These are phyloP conservation scores for Eutrema yunnanense DNA, from an alignment of 345 rosid species.

Conservation along the genomic window DNA sequence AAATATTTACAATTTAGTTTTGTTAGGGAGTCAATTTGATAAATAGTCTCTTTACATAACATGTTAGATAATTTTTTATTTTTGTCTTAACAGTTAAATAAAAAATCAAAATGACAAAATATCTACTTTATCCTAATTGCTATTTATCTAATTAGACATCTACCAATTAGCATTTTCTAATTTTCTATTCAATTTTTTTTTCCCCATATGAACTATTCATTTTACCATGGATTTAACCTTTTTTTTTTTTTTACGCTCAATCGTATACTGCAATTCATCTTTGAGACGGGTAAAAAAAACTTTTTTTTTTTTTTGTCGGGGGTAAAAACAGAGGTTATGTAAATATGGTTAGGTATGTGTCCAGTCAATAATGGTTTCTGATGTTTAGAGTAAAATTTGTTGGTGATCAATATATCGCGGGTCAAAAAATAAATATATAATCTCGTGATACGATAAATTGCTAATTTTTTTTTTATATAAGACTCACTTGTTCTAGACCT, in stretches of 20 bases:
- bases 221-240: not conserved
- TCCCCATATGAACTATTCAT: not conserved
- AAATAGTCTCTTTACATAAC: too few relatives aligned
- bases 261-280: not conserved
- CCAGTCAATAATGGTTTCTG: not conserved
- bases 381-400: not conserved
- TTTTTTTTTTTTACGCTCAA: not conserved
- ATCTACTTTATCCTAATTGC: too few relatives aligned
- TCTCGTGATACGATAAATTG: not conserved
- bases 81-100: too few relatives aligned
- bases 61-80: too few relatives aligned
- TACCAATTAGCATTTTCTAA: too few relatives aligned
- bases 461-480: not conserved
- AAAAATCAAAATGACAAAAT: too few relatives aligned
- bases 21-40: too few relatives aligned
- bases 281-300: not conserved
- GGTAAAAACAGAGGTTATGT: not conserved
- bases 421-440: not conserved
- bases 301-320: too few relatives aligned
- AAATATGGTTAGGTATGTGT: slow-evolving; percentile 1
- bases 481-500: not conserved
- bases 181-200: too few relatives aligned
- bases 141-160: too few relatives aligned
- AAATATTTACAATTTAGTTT: too few relatives aligned
- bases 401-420: not conserved